A percentile compares a stretch with the other conserved stretches of the same genome.
Evolutionary conservation across 441 rosid species (phyloP).

Genomic region (Codiaeum variegatum): DNA sequence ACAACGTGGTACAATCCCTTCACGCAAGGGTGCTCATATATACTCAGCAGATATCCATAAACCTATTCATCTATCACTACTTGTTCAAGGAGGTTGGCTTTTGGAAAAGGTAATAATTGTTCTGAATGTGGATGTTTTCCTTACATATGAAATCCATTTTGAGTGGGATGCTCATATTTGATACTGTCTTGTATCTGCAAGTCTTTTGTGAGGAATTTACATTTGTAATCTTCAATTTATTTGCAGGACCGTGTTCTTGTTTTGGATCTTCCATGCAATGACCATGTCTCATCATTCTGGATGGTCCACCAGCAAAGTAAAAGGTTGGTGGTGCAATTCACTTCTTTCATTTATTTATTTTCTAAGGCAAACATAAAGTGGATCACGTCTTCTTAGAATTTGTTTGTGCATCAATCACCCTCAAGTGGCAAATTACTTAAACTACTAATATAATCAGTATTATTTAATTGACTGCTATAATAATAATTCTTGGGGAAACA

Average conservation of each 20-base stretch:
- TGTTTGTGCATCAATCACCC: not conserved
- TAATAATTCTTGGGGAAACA: not conserved
- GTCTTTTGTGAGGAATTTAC: constrained; percentile 14
- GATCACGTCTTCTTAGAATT: not conserved
- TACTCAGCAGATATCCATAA: constrained; percentile 75
- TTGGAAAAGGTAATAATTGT: constrained; percentile 69
- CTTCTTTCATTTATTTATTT: not conserved
- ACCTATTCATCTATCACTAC: constrained; percentile 72
- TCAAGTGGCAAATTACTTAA: not conserved
- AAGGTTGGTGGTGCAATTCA: constrained; percentile 50
- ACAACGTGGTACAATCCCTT: constrained; percentile 59
- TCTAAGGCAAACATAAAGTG: not conserved
- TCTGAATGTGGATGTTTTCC: not conserved
- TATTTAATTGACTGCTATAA: not conserved
- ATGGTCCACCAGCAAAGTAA: constrained; percentile 89
- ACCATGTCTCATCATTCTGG: constrained; percentile 82
- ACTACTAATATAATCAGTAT: not conserved
- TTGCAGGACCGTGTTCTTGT: constrained; percentile 79
- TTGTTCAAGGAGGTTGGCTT: constrained; percentile 89
- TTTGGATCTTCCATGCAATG: constrained; percentile 73
- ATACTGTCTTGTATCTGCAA: not conserved
- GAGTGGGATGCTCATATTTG: not conserved
- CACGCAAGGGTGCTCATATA: constrained; percentile 59
- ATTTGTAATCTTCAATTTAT: constrained; percentile 20
- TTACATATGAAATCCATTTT: constrained; percentile 19